Base-by-base conservation (phyloP, 1,284 basidiomycete species). In the Heliocybe sulcata region DNA sequence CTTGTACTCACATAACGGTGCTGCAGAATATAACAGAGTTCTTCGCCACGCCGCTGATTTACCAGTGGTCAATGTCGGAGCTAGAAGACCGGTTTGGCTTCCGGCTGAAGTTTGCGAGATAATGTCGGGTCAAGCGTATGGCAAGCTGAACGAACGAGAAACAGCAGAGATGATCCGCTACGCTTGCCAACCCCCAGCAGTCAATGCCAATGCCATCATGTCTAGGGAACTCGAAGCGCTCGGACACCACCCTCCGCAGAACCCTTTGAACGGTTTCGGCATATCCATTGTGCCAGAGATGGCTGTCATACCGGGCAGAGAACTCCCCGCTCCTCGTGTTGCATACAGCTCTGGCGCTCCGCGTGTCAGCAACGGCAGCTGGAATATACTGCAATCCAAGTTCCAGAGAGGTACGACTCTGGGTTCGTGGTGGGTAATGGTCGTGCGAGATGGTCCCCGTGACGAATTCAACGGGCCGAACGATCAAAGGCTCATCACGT, bases 91-190 rank as follows among this genome's bases (percentile, higher is more conserved):
- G 0, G 72, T 72, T 45, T 79, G 68, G 58, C 68, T 89, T 1
- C 88, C 87, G 0, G 80, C 84, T 0, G 88, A 90, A 63, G 57
- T 90, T 1, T 90, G 88, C 70, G 70, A 79, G 19, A 86, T 90
- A 52, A 65, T 75, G 10, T 67, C 76, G 0, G 80, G 81, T 4
- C 79, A 80, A 55, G 68, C 80, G 0, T 84, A 77, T 61, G 81
- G 77, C 6, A 79, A 74, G 56, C 77, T 87, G 2, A 72, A 67
- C 55, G 75, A 75, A 9, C 69, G 65, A 2, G 80, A 85, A 58
- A 87, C 84, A 0, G 69, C 77, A 0, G 64, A 72, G n/a, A 88
- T 90, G 87, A 83, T 89, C 56, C 69, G 69, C 27, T 70, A 72
- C 51, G 86, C 87, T 0, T 82, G 81, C 65, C 81, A 82, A 31